Evolutionary conservation across 148 eudicot species (phyloP).

Genomic region (Fallopia convolvulus): DNA sequence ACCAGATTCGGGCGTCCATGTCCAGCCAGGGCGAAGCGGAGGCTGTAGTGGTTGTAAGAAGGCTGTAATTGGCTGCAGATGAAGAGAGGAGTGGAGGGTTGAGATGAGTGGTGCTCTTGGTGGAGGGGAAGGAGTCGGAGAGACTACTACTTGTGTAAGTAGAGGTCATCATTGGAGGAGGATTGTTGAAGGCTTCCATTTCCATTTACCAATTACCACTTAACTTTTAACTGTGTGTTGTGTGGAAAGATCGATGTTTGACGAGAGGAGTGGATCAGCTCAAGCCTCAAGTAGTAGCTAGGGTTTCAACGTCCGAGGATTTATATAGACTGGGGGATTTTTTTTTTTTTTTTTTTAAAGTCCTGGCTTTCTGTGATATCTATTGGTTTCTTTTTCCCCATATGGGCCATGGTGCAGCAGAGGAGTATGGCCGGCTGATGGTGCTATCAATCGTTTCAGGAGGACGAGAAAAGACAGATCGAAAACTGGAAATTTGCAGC

Average conservation of each 20-base stretch:
- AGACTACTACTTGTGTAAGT: not conserved
- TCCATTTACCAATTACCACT: not conserved
- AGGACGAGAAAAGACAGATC: too few species aligned
- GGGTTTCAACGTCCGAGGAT: not conserved
- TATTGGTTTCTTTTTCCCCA: too few species aligned
- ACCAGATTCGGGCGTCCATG: constrained; percentile 83
- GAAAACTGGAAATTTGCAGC: too few species aligned
- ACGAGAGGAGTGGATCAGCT: not conserved
- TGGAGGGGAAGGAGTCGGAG: not conserved
- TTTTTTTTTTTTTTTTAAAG: not conserved
- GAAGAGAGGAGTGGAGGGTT: not conserved
- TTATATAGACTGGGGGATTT: not conserved
- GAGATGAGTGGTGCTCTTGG: not conserved
- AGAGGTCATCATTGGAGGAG: constrained; percentile 6
- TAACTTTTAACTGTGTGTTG: too few species aligned
- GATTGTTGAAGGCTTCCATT: constrained; percentile 61
- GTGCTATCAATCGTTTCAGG: too few species aligned
- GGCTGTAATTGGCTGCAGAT: not conserved
- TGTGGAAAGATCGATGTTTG: too few species aligned
- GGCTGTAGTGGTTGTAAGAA: not conserved
- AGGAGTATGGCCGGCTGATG: too few species aligned
- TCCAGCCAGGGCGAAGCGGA: constrained; percentile 58
- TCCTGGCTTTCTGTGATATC: too few species aligned
- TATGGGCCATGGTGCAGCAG: too few species aligned
- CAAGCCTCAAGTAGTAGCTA: not conserved